Percentiles rank a stretch among this genome's conserved stretches.
Conservation (phyloP, 176 grass and related monocot genomes). For the Avena insularis region DNA sequence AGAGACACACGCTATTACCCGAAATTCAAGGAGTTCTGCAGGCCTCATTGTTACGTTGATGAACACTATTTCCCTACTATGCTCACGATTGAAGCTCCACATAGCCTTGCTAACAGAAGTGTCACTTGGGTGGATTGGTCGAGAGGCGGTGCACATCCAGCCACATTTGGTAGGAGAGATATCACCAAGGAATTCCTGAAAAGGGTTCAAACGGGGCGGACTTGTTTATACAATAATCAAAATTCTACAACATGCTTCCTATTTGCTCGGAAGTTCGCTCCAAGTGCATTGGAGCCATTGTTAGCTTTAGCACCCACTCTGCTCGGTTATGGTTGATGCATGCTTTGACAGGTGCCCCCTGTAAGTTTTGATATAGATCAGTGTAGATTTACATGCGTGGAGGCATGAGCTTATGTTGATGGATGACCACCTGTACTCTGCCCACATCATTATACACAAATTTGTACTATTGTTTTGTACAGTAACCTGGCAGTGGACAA, state of each 20-base stretch:
- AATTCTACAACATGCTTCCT: constrained; percentile 72
- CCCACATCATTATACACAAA: constrained; percentile 42
- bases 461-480: constrained; percentile 54
- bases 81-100: constrained; percentile 79
- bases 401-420: constrained; percentile 28
- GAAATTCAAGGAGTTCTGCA: constrained; percentile 92
- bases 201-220: constrained; percentile 56
- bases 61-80: constrained; percentile 98
- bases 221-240: constrained; percentile 73
- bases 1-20: constrained; percentile 76
- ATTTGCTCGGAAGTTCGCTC: constrained; percentile 93
- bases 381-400: constrained; percentile 45
- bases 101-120: constrained; percentile 81
- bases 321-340: constrained; percentile 58
- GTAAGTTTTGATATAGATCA: constrained; percentile 56
- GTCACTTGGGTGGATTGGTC: constrained; percentile 96
- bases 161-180: constrained; percentile 83
- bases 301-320: constrained; percentile 65
- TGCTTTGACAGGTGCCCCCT: constrained; percentile 34
- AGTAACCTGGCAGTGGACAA: constrained; percentile 42
- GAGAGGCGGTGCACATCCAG: constrained; percentile 92
- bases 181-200: constrained; percentile 75
- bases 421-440: constrained; percentile 17
- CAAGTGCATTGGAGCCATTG: constrained; percentile 75
- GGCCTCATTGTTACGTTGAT: constrained; percentile 83